phyloP scores from a whole-genome alignment of 2,329 filamentous ascomycete species.

The Talaromyces sp. region DNA sequence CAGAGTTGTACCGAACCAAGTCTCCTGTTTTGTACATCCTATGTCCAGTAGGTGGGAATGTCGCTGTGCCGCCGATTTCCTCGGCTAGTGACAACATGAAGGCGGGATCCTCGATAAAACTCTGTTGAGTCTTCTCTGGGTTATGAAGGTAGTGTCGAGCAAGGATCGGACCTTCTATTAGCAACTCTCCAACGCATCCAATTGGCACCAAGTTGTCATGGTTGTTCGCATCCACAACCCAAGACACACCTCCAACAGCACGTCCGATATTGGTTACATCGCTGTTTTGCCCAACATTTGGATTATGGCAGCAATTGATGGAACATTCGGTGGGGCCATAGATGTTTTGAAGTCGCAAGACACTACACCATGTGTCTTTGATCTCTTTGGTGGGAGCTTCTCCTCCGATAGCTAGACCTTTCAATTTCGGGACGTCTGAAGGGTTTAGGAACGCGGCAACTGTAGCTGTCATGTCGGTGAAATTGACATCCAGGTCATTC shows the following conservation, averaged over 20 bases:
- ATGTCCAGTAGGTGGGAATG: slow-evolving; percentile 21
- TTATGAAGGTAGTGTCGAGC: slow-evolving; percentile 45
- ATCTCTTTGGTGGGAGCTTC: slow-evolving; percentile 41
- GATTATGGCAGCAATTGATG: slow-evolving; percentile 13
- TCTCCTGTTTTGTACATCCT: slow-evolving; percentile 36
- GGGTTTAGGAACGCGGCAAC: slow-evolving; percentile 47
- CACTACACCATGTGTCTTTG: slow-evolving; percentile 13
- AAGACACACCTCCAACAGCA: slow-evolving; percentile 38
- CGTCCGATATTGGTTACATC: slow-evolving; percentile 22
- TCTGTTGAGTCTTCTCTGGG: slow-evolving; percentile 30
- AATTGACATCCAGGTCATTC: slow-evolving; percentile 48
- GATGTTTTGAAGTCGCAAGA: slow-evolving; percentile 10
- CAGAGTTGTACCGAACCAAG: slow-evolving; percentile 30
- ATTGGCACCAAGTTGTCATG: slow-evolving; percentile 41
- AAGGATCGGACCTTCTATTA: slow-evolving; percentile 38
- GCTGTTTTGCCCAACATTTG: slow-evolving; percentile 10
- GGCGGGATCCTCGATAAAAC: slow-evolving; percentile 35
- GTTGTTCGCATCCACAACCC: slow-evolving; percentile 46
- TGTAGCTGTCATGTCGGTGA: slow-evolving; percentile 56
- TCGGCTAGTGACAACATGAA: slow-evolving; percentile 20
- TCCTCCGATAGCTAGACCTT: slow-evolving; percentile 39
- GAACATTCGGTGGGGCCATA: slow-evolving; percentile 15
- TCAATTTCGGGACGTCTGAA: slow-evolving; percentile 27
- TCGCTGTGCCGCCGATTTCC: background rate
- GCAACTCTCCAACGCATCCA: slow-evolving; percentile 35